A percentile compares a stretch with the other conserved stretches of the same genome.
Evolutionary conservation across 176 grass and related monocot species (phyloP).

Genomic region (Oryza brachyantha): DNA sequence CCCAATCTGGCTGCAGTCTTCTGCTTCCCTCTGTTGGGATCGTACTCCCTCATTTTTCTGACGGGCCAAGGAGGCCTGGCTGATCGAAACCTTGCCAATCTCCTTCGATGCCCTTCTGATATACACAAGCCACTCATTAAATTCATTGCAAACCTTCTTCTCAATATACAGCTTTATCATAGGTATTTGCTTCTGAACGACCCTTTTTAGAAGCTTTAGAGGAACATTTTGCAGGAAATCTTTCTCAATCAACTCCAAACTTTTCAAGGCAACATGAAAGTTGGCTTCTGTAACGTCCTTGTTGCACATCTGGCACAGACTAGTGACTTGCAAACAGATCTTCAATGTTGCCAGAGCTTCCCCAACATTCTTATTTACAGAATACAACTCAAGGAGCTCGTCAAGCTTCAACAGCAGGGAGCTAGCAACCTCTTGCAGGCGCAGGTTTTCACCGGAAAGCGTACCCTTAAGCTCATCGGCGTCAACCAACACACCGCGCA

Average conservation of each 20-base stretch:
- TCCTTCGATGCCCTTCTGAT: slow-evolving; percentile 64
- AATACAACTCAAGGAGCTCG: slow-evolving; percentile 57
- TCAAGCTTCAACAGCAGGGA: slow-evolving; percentile 54
- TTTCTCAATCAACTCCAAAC: slow-evolving; percentile 71
- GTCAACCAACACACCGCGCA: slow-evolving; percentile 62
- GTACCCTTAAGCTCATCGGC: slow-evolving; percentile 66
- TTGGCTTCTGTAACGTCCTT: slow-evolving; percentile 44
- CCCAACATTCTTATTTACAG: slow-evolving; percentile 52
- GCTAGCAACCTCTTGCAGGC: slow-evolving; percentile 56
- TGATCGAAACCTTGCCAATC: slow-evolving; percentile 69
- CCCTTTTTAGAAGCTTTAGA: slow-evolving; percentile 55
- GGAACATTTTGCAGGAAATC: slow-evolving; percentile 61
- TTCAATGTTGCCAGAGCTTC: slow-evolving; percentile 52
- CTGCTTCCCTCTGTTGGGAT: slow-evolving; percentile 60
- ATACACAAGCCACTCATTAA: slow-evolving; percentile 80
- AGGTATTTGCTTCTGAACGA: slow-evolving; percentile 67
- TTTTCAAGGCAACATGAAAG: slow-evolving; percentile 64
- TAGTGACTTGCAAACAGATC: slow-evolving; percentile 58
- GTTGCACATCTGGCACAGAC: slow-evolving; percentile 64
- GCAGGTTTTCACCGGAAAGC: slow-evolving; percentile 51
- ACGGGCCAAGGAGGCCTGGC: slow-evolving; percentile 44
- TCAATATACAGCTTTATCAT: slow-evolving; percentile 68
- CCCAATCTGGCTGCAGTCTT: slow-evolving; percentile 54
- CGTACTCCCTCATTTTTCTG: slow-evolving; percentile 57
- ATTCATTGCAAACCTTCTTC: slow-evolving; percentile 71